Percentiles rank a stretch among this genome's conserved stretches.
Conservation (phyloP, 2,329 filamentous ascomycete species). For the Scleromitrula shiraiana region DNA sequence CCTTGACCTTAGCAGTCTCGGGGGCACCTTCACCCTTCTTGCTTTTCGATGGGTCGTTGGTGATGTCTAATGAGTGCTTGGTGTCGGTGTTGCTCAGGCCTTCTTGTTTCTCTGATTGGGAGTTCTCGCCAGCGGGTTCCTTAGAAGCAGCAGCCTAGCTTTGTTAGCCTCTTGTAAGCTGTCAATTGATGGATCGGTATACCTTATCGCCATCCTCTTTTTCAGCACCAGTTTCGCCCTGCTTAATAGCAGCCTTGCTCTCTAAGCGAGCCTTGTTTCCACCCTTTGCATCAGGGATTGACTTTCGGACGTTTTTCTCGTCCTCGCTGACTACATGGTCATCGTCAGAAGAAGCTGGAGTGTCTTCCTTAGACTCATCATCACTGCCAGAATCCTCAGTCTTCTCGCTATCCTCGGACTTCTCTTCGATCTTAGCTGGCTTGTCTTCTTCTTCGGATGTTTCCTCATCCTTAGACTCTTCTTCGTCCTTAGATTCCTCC, state of each 20-base stretch:
- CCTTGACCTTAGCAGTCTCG: slow-evolving; percentile 47
- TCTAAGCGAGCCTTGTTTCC: slow-evolving; percentile 33
- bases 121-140: slow-evolving; percentile 30
- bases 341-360: slow-evolving; percentile 29
- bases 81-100: slow-evolving; percentile 45
- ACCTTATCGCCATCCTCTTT: too few species aligned
- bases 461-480: slow-evolving; percentile 19
- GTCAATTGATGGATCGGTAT: too few species aligned
- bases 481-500: slow-evolving; percentile 23
- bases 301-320: slow-evolving; percentile 29
- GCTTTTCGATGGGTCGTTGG: slow-evolving; percentile 39
- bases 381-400: slow-evolving; percentile 24
- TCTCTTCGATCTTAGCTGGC: slow-evolving; percentile 20
- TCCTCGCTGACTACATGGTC: slow-evolving; percentile 18
- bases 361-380: slow-evolving; percentile 26
- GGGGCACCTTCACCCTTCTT: slow-evolving; percentile 49
- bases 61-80: slow-evolving; percentile 38
- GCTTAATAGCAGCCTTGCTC: slow-evolving; percentile 27
- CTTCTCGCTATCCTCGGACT: slow-evolving; percentile 24
- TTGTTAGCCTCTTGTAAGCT: slow-evolving; percentile 8
- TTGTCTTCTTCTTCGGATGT: slow-evolving; percentile 12
- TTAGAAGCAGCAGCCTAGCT: slow-evolving; percentile 22
- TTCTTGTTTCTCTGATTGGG: slow-evolving; percentile 44
- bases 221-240: slow-evolving; percentile 11
- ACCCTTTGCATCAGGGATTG: slow-evolving; percentile 32